Evolutionary conservation across 805 yeast species (phyloP).

Genomic region (Ogataea neopini): DNA sequence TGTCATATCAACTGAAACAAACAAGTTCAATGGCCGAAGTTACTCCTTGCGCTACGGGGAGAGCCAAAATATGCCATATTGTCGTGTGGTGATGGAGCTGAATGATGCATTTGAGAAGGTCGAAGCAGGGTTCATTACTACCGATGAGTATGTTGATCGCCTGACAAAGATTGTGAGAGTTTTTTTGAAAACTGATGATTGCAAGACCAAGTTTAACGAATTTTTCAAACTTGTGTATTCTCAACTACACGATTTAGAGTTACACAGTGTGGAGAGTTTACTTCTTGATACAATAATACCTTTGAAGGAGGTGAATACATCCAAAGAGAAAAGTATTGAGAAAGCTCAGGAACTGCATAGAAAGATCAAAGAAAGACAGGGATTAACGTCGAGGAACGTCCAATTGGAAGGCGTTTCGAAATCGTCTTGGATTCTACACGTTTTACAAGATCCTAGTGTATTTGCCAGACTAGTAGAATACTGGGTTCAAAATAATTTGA

Average conservation of each 20-base stretch:
- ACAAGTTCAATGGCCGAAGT: neutral
- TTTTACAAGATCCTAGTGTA: constrained; percentile 6
- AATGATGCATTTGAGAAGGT: neutral
- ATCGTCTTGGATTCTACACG: constrained; percentile 12
- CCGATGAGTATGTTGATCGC: constrained; percentile 7
- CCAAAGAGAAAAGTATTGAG: neutral
- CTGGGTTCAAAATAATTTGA: constrained; percentile 7
- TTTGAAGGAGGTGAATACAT: neutral
- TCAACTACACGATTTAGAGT: constrained; percentile 19
- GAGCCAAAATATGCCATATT: neutral
- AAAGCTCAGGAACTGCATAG: constrained; percentile 7
- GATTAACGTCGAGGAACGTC: neutral
- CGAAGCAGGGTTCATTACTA: neutral
- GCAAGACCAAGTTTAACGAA: constrained; percentile 7
- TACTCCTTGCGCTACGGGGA: constrained; percentile 5
- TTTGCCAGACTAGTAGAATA: constrained; percentile 11
- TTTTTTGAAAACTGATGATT: constrained; percentile 6
- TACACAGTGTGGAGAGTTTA: constrained; percentile 12
- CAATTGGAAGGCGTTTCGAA: neutral
- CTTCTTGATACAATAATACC: constrained; percentile 15
- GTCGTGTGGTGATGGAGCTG: neutral
- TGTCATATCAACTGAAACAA: neutral
- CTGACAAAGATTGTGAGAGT: constrained; percentile 6
- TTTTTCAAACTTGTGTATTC: constrained; percentile 17
- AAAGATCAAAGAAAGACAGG: constrained; percentile 9